Percentiles rank a stretch among this genome's conserved stretches.
Conservation (phyloP, 768 basidiomycete species). For the Ephemerocybe angulata region DNA sequence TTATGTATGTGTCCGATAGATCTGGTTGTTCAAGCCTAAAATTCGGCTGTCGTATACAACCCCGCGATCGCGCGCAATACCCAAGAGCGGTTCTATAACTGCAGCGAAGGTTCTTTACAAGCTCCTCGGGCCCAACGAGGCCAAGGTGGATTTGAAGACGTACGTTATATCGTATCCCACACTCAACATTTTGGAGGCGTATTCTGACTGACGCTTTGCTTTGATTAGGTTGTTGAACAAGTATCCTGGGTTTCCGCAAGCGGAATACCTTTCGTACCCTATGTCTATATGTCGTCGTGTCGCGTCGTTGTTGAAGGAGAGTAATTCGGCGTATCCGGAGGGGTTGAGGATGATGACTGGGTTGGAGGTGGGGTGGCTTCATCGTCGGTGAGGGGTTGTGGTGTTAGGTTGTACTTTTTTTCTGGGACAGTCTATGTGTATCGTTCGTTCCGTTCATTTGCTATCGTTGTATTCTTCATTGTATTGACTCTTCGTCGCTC, state of each 20-base stretch:
- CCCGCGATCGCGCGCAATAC: constrained; percentile 49
- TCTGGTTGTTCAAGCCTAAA: constrained; percentile 94
- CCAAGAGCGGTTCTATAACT: constrained; percentile 57
- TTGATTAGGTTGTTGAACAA: constrained; percentile 51
- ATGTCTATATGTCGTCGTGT: constrained; percentile 71
- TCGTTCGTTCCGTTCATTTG: neutral
- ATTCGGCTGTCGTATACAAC: constrained; percentile 75
- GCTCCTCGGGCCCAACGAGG: constrained; percentile 59
- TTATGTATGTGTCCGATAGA: too few relatives aligned
- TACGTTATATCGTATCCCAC: constrained; percentile 25
- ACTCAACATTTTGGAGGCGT: neutral
- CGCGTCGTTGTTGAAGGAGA: constrained; percentile 67
- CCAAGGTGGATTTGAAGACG: constrained; percentile 51
- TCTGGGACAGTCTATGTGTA: neutral
- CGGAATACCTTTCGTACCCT: constrained; percentile 86
- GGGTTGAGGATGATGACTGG: constrained; percentile 76
- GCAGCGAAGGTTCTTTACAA: constrained; percentile 87
- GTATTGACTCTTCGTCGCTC: too few relatives aligned
- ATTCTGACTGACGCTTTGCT: constrained; percentile 6
- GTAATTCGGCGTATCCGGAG: constrained; percentile 72
- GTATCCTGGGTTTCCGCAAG: constrained; percentile 81
- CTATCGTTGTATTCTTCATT: too few relatives aligned
- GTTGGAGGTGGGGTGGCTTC: constrained; percentile 79
- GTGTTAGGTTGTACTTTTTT: neutral
- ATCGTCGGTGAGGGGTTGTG: constrained; percentile 28